Evolutionary conservation across 805 yeast species (phyloP), one percentile per base, ranked within the genome.

Genomic region (Saturnispora quitensis): DNA sequence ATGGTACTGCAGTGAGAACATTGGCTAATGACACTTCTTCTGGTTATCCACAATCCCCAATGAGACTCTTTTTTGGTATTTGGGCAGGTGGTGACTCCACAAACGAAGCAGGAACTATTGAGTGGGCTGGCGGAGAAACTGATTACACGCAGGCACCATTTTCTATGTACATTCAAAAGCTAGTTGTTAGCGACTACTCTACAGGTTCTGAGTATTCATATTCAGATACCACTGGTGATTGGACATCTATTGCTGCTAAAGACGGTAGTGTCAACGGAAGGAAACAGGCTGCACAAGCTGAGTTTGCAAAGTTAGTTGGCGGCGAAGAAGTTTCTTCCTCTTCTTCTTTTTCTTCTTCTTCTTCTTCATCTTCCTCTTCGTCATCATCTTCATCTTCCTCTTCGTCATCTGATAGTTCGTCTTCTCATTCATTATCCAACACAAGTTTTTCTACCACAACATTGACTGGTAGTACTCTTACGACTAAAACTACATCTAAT

Each of bases 11-110:
- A 1, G 80, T 87, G 9, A 80, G 97, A 72, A 77, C 86, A 1
- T 69, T 90, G 50, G 43, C 62, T 10, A 73, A 78, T 52, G 68
- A 71, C 51, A 71, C 82, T 22, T 63, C 78, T 17, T 75, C 80
- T 62, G 95, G 95, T 5, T 90, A 78, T 67, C 97, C 97, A 43
- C 96, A 89, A 69, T 72, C 89, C n/a, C 97, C 97, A 47, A 87
- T 89, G 90, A 56, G 58, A 46, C 5, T 60, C 1, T 75, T 71
- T 57, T 64, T 85, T 55, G 91, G 93, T 57, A 68, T 81, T 33
- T 85, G 93, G 91, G 89, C 89, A 4, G 91, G 90, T 60, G 93
- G 93, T 64, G 89, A 84, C 65, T 70, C 85, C 28, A 58, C 70
- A 25, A 84, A 84, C 60, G 70, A 73, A 6, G 70, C 71, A 38